Evolutionary conservation across 1,284 basidiomycete genomes (phyloP), one percentile per base, ranked within the genome.

Genomic region (Xerocomus minutiporus): DNA sequence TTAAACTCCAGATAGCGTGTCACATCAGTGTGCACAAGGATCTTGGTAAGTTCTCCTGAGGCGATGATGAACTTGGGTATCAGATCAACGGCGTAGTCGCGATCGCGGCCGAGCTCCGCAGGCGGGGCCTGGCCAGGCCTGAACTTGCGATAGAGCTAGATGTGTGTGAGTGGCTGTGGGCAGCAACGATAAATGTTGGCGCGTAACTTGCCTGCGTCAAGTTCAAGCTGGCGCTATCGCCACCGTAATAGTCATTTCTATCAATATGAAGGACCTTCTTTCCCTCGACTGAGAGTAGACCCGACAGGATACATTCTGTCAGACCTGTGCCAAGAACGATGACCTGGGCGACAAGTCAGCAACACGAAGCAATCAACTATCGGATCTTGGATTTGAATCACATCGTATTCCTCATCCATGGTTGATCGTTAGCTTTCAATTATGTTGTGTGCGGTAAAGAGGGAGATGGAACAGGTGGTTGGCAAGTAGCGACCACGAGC

Each of bases 201-300:
- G 56, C 51, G 48, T 51, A 47, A 62, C 79, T 60, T 65, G 90
- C 94, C 84, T 99, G 96, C 17, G 95, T 97, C 61, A 99, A 76
- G 77, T 98, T 99, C 71, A 99, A 77, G 74, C 91, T 95, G 50
- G 97, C 97, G 68, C 93, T 93, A 69, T 98, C 97, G 56, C 91
- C 97, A 54, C 97, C 97, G 62, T 99, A 99, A 76, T 99, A 99
- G 73, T 98, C 93, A 69, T 98, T 98, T 61, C 96, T 82, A 76
- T 99, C 97, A 84, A 99, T 98, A 75, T 99, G 97, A 41, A 99
- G 85, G 61, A 99, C 97, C 79, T 99, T 99, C 82, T 99, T 97
- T 64, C 96, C 96, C 68, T 98, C 96, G 54, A 99, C 96, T 29
- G 96, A 99, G 63, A 99, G 82, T 69, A 95, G 79, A 59, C 92